Conservation (phyloP, 1,284 basidiomycete genomes). For the Moesziomyces globuligerus region DNA sequence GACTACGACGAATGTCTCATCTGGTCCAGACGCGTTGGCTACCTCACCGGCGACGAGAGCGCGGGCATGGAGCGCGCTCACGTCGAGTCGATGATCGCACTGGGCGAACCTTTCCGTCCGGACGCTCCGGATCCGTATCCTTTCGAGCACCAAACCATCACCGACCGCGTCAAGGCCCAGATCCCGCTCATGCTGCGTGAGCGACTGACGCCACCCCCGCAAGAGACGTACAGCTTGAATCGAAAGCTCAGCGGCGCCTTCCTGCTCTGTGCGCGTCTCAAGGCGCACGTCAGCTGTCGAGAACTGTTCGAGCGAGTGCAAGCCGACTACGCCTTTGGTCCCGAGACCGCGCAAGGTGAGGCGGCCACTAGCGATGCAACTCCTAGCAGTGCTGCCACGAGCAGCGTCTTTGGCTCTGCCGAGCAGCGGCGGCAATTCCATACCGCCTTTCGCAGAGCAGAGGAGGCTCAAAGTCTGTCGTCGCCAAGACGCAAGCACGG, state of each 20-base stretch:
- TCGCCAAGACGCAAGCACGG: slow-evolving; percentile 13
- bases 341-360: background rate
- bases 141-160: slow-evolving; percentile 77
- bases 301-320: slow-evolving; percentile 68
- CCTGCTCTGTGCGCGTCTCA: slow-evolving; percentile 84
- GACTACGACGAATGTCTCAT: slow-evolving; percentile 78
- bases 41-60: slow-evolving; percentile 88
- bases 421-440: slow-evolving; percentile 37
- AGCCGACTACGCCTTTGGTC: slow-evolving; percentile 25
- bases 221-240: slow-evolving; percentile 94
- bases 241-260: slow-evolving; percentile 94
- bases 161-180: slow-evolving; percentile 77
- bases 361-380: slow-evolving; percentile 3
- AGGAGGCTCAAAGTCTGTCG: background rate
- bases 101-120: slow-evolving; percentile 81
- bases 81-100: slow-evolving; percentile 78
- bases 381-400: background rate
- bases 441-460: slow-evolving; percentile 12
- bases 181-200: slow-evolving; percentile 93
- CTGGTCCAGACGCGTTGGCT: slow-evolving; percentile 83
- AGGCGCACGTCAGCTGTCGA: slow-evolving; percentile 79
- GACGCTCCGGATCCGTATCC: slow-evolving; percentile 74
- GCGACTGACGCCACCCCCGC: slow-evolving; percentile 88
- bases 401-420: slow-evolving; percentile 14
- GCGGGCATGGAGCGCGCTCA: slow-evolving; percentile 92